Conservation (phyloP, 805 yeast species). For the Deakozyma indianensis region DNA sequence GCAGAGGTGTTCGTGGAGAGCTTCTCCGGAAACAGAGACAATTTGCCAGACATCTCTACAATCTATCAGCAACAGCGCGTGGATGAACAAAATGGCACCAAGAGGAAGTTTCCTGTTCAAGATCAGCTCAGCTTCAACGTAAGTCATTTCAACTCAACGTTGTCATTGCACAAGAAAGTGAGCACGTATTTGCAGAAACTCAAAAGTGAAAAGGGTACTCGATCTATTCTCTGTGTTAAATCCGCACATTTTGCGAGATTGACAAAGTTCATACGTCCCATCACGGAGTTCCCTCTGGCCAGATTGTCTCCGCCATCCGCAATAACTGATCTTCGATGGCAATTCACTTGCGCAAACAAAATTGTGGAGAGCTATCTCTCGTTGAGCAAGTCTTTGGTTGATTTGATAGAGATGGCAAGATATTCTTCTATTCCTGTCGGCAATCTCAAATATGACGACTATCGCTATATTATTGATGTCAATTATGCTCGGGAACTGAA, state of each 20-base stretch:
- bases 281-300: constrained; percentile 48
- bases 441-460: constrained; percentile 63
- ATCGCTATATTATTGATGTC: constrained; percentile 69
- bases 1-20: constrained; percentile 4
- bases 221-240: constrained; percentile 50
- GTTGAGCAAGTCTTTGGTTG: constrained; percentile 57
- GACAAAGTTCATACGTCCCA: constrained; percentile 30
- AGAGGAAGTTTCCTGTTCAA: constrained; percentile 1
- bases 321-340: constrained; percentile 50
- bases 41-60: not conserved
- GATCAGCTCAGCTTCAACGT: not conserved
- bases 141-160: not conserved
- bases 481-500: constrained; percentile 68
- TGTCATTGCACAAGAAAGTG: constrained; percentile 36
- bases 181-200: constrained; percentile 38
- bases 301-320: constrained; percentile 44
- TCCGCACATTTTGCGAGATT: constrained; percentile 40
- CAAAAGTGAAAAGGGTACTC: constrained; percentile 53
- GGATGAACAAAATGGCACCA: constrained; percentile 11
- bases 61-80: constrained; percentile 6
- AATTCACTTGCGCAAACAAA: constrained; percentile 45
- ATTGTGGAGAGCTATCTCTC: constrained; percentile 59
- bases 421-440: constrained; percentile 79
- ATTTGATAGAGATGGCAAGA: constrained; percentile 48
- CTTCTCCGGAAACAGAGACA: constrained; percentile 1